Base-by-base conservation (phyloP, 345 rosid species). In the Populus simonii region DNA sequence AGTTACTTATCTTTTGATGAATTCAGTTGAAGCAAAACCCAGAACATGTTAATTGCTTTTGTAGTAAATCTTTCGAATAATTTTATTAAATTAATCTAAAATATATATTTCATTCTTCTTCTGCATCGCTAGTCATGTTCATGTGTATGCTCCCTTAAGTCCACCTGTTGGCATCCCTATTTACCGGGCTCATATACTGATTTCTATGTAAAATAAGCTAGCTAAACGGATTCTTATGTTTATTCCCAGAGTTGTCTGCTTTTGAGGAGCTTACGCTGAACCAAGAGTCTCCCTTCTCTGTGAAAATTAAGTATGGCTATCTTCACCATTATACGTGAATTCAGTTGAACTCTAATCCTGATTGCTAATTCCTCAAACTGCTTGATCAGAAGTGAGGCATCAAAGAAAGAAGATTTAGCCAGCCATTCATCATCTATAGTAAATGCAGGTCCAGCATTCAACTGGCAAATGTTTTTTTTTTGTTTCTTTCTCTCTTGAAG, bases 281-380 rank as follows among this genome's bases (percentile, higher is more conserved):
- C 80, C 89, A 90, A 55, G 92, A 92, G 83, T 74, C 89, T 53
- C 65, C 85, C 35, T 23, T 76, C n/a, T 80, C 88, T 82, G 75
- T 80, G 66, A 87, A 83, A 89, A 80, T 88, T 84, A 88, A 88
- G 98, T 91, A 89, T 71, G 78, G 75, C 73, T 69, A 68, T 82
- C 78, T 66, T 66, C 83, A 55, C 36, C 4, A 31, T 74, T 59
- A 18, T 80, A 9, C 49, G 59, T 33, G 74, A 36, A 43, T 68
- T 71, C 7, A 4, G 43, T 59, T 8, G 29, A 35, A 61, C 36
- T 70, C 65, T 65, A 55, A n/a, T 77, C n/a, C 68, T 66, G 31
- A 71, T 77, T 70, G 36, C 70, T 80, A 39, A 80, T 71, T 63
- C 65, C 75, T 70, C 7, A 18, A 63, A 68, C 79, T 79, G 41